Evolutionary conservation across 371 early-diverging fungal species (phyloP).

Genomic region (Chytridium lagenaria): DNA sequence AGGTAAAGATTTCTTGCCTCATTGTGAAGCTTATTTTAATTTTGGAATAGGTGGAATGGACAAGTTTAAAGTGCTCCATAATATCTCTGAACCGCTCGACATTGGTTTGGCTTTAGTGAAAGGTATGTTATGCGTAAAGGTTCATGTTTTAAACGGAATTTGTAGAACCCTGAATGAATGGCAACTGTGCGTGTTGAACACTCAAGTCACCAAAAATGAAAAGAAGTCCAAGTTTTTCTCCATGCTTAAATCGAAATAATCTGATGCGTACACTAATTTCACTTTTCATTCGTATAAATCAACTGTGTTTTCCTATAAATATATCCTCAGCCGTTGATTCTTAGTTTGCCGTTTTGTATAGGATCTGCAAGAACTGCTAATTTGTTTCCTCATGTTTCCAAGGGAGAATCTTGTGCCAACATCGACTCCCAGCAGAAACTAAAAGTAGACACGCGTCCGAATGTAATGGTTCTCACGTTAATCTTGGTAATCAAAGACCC

Average conservation of each 20-base stretch:
- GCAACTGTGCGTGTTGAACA: neutral
- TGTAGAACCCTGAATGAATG: neutral
- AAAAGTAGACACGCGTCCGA: too few species aligned
- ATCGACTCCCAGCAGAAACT: too few species aligned
- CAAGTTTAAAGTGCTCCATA: neutral
- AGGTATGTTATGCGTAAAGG: neutral
- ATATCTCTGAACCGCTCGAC: neutral
- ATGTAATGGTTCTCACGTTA: too few species aligned
- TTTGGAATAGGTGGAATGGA: neutral
- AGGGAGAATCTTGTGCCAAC: too few species aligned
- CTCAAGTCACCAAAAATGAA: neutral
- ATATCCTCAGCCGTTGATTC: too few species aligned
- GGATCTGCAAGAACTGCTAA: too few species aligned
- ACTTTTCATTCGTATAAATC: too few species aligned
- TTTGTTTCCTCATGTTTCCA: too few species aligned
- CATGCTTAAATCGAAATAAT: neutral
- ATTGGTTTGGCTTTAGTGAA: neutral
- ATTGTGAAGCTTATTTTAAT: neutral
- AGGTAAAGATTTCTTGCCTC: neutral
- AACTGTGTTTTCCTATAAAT: too few species aligned
- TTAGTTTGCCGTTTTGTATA: too few species aligned
- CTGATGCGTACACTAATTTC: neutral
- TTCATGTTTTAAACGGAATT: neutral
- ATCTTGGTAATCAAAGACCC: too few species aligned
- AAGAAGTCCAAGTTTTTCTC: neutral